Evolutionary conservation across 1,284 basidiomycete species (phyloP), one percentile per base, ranked within the genome.

Genomic region (Sanguinoderma infundibulare): DNA sequence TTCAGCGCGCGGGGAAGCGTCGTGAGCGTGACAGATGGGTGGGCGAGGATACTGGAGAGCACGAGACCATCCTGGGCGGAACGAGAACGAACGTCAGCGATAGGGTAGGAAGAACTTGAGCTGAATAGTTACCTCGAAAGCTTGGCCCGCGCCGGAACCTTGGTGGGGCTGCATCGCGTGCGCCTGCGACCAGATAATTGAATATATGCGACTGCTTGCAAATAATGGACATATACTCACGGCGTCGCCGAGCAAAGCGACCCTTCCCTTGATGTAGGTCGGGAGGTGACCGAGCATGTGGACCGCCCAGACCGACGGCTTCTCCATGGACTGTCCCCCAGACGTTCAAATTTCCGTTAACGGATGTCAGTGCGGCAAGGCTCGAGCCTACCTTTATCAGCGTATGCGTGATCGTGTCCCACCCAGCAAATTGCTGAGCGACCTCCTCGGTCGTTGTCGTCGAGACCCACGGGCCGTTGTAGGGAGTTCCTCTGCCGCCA

Each of bases 101-200:
- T 28, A 3, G 40, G 24, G n/a, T 22, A 39, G 12, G 14, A 14
- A n/a, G 15, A 20, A 32, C 35, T 24, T 26, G 8, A 52, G 1
- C 6, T 15, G 9, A 9, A 22, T 22, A 20, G 57, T 28, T 38
- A 75, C 76, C 69, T 79, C 78, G 46, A 79, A 74, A 0, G 76
- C 78, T 65, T 80, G 79, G 0, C 78, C 77, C 7, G 73, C 78
- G 10, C 78, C 78, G 20, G 78, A 75, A 1, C 74, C 77, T 63
- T 77, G 76, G 62, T 75, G 72, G 0, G 78, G 78, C 4, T 74
- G 73, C 76, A 80, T 79, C 1, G 76, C 78, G 65, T 80, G 79
- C 0, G 79, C 78, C 78, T 79, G 44, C n/a, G 10, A 24, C 26
- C 26, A 38, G 30, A 32, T 9, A 46, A 39, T n/a, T 28, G n/a